Base-by-base conservation (phyloP, 2,329 filamentous ascomycete species). In the Pseudopithomyces maydicus region DNA sequence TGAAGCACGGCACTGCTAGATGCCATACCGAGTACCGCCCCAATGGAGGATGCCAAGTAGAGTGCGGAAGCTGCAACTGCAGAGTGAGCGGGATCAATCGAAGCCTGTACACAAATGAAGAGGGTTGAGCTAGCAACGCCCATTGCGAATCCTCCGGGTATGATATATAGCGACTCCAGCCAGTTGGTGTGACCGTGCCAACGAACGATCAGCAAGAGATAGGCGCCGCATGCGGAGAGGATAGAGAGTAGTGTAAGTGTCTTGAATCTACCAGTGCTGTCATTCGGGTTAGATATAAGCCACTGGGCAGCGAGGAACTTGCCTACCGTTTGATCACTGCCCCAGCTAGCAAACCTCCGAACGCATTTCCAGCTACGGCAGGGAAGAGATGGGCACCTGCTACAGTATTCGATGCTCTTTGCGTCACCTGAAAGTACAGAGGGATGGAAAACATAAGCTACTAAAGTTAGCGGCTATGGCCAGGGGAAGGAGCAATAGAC, bases 371-470 rank as follows among this genome's bases (percentile, higher is more conserved):
- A 0, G 84, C 71, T 0, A 90, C 86, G 0, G 88, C 84, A 0
- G 88, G 88, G 42, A 90, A 80, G 0, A 91, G 76, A 63, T 89
- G 85, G 0, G 82, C 74, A 1, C 81, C 81, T 0, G 88, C 85
- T 1, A 77, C 73, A 0, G 86, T 85, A 45, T 82, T 84, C 0
- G 83, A 85, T 2, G 80, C 81, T 0, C 79, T 77, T 11, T 81
- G 75, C 0, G 87, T 87, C 0, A 88, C 82, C 55, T 88, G 85
- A 60, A 90, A 90, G 72, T 90, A 90, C 0, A 90, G 70, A 0
- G 88, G 88, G 0, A 90, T 81, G 0, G 82, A 81, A 55, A 85
- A 87, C 82, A 89, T 85, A 70, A 86, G 79, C 74, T 80, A 26
- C 3, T 6, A 11, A 6, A 6, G 43, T 46, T 46, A 46, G 29